Evolutionary conservation across 805 yeast genomes (phyloP), one percentile per base, ranked within the genome.

Genomic region (Wickerhamomyces strasburgensis): DNA sequence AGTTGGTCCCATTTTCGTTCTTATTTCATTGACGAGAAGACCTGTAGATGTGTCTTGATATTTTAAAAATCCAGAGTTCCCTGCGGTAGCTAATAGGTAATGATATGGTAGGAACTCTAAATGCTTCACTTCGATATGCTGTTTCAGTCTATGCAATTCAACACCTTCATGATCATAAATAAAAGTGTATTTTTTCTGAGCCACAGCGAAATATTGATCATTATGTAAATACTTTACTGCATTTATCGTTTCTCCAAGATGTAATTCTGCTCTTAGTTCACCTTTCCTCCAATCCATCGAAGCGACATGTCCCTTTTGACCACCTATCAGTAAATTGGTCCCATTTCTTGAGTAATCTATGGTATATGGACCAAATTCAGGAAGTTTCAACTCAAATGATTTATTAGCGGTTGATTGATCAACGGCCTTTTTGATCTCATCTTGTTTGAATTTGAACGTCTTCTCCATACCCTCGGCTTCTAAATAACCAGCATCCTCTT

Each of bases 1-100:
- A 0, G 96, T 84, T 14, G 98, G 95, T 2, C 98, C 98, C 45
- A 85, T 61, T 58, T 84, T 87, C 7, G 97, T 88, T 56, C 89
- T 73, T 21, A 79, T 65, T 58, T 93, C 98, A 30, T 87, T 70
- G 1, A 89, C 93, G 24, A 87, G 64, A 32, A 70, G 75, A 43
- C 98, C 98, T 0, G 98, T 93, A 3, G 96, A 82, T 2, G 89
- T 94, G 61, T 93, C 98, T 55, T 93, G 98, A 61, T 86, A 93
- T 62, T 84, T 86, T 43, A 93, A 68, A 61, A 72, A 84, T 5
- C 96, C 96, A 3, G 95, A 77, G 49, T 84, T 79, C 29, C 98
- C 98, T 1, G 95, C 87, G 1, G 96, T 77, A 1, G 81, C 88
- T 33, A 93, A 68, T 27, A 93, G 65, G 52, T 81, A 89, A 62